Conservation (phyloP, 805 yeast species). For the Jamesozyma spencerorum region DNA sequence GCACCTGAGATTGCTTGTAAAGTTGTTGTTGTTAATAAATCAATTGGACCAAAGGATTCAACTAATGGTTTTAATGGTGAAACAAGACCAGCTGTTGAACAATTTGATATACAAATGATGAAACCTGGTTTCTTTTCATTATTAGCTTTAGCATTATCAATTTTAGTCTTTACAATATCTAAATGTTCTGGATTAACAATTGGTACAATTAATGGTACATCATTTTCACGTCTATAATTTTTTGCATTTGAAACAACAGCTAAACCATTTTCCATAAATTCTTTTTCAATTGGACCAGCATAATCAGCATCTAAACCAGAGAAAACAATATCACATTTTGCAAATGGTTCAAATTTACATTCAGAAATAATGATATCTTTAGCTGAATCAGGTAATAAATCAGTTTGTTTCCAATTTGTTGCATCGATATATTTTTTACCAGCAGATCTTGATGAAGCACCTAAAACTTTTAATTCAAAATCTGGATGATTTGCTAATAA, state of each 20-base stretch:
- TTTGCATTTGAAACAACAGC: conserved; percentile 91
- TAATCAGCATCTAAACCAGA: conserved; percentile 89
- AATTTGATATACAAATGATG: conserved; percentile 91
- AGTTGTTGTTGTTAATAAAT: conserved; percentile 78
- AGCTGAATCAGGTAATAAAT: conserved; percentile 62
- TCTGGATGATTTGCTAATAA: conserved; percentile 81
- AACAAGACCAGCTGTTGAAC: conserved; percentile 96
- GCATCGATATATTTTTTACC: conserved; percentile 83
- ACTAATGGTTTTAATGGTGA: conserved; percentile 94
- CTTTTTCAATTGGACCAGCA: conserved; percentile 89
- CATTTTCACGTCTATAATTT: conserved; percentile 80
- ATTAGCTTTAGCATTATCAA: conserved; percentile 43
- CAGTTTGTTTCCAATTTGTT: conserved; percentile 89
- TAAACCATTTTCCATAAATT: conserved; percentile 70
- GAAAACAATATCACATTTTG: conserved; percentile 87
- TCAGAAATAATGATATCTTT: conserved; percentile 58
- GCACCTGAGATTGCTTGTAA: conserved; percentile 98
- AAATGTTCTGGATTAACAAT: conserved; percentile 90
- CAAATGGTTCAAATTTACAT: conserved; percentile 68
- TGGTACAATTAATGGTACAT: conserved; percentile 91
- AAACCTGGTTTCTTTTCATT: conserved; percentile 64
- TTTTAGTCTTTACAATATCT: conserved; percentile 53
- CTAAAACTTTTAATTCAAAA: conserved; percentile 73
- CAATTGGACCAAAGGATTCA: conserved; percentile 84
- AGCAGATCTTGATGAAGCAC: conserved; percentile 91